phyloP scores from a whole-genome alignment of 192 early-diverging fungal genomes.

The Backusella westeae region DNA sequence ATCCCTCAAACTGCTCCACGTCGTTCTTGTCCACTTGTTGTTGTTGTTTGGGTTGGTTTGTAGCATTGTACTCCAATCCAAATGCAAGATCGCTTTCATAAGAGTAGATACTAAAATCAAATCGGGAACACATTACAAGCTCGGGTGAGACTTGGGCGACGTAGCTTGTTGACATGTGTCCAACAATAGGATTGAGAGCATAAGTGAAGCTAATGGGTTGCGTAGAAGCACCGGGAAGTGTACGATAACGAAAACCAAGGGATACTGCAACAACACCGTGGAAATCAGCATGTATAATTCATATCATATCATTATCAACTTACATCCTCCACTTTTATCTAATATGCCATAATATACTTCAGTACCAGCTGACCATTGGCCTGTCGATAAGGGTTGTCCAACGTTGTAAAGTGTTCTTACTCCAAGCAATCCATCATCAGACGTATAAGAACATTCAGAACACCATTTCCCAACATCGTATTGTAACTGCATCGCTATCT shows the following conservation, averaged over 20 bases:
- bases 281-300: not conserved
- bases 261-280: slow-evolving; percentile 42
- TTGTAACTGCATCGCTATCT: slow-evolving; percentile 65
- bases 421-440: slow-evolving; percentile 78
- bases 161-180: slow-evolving; percentile 84
- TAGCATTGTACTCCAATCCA: slow-evolving; percentile 81
- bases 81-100: slow-evolving; percentile 86
- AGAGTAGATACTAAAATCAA: slow-evolving; percentile 90
- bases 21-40: slow-evolving; percentile 16
- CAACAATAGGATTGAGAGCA: slow-evolving; percentile 90
- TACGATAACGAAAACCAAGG: slow-evolving; percentile 68
- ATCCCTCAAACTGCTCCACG: slow-evolving; percentile 31
- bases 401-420: slow-evolving; percentile 80
- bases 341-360: slow-evolving; percentile 75
- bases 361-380: slow-evolving; percentile 64
- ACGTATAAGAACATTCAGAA: slow-evolving; percentile 71
- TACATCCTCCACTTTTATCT: slow-evolving; percentile 89
- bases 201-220: slow-evolving; percentile 65
- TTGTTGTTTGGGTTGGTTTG: slow-evolving; percentile 20
- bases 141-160: slow-evolving; percentile 71
- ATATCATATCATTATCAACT: not conserved
- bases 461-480: slow-evolving; percentile 74
- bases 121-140: slow-evolving; percentile 75
- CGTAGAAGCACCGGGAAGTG: slow-evolving; percentile 44
- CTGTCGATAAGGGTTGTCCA: slow-evolving; percentile 43